Evolutionary conservation across 2,329 filamentous ascomycete species (phyloP).

Genomic region (Biscogniauxia marginata): DNA sequence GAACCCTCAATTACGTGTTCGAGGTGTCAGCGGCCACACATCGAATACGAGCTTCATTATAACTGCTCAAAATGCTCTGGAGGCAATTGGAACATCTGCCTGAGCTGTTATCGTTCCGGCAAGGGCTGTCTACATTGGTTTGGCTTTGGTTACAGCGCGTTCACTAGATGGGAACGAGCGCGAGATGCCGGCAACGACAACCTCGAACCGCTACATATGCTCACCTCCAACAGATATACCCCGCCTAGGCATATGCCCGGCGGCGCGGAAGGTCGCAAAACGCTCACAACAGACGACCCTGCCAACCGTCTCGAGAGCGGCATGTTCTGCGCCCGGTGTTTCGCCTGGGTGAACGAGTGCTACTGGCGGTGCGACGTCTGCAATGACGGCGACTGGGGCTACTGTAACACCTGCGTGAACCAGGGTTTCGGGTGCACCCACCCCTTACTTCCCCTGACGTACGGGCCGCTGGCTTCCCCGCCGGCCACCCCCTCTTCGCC

Average conservation of each 20-base stretch:
- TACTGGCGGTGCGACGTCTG: conserved; percentile 88
- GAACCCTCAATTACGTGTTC: conserved; percentile 76
- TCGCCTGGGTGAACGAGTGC: conserved; percentile 72
- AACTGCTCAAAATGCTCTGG: conserved; percentile 70
- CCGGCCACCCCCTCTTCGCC: conserved; percentile 9
- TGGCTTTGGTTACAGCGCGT: conserved; percentile 76
- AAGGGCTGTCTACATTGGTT: conserved; percentile 85
- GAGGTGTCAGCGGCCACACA: conserved; percentile 66
- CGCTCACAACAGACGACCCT: conserved; percentile 66
- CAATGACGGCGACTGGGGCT: conserved; percentile 94
- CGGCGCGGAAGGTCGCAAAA: conserved; percentile 54
- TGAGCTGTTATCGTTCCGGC: conserved; percentile 73
- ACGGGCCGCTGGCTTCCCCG: conserved; percentile 43
- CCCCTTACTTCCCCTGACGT: conserved; percentile 72
- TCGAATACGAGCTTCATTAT: conserved; percentile 86
- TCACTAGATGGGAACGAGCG: conserved; percentile 62
- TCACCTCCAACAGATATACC: conserved; percentile 57
- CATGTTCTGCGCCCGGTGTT: conserved; percentile 79
- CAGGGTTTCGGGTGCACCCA: conserved; percentile 80
- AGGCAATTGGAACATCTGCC: conserved; percentile 76
- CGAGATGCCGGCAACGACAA: conserved; percentile 38
- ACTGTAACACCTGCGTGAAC: conserved; percentile 85
- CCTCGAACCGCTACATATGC: conserved; percentile 53
- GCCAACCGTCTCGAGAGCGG: conserved; percentile 69
- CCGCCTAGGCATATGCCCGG: conserved; percentile 49